phyloP scores from a whole-genome alignment of 2,329 filamentous ascomycete species.

The Botrytis hyacinthi region DNA sequence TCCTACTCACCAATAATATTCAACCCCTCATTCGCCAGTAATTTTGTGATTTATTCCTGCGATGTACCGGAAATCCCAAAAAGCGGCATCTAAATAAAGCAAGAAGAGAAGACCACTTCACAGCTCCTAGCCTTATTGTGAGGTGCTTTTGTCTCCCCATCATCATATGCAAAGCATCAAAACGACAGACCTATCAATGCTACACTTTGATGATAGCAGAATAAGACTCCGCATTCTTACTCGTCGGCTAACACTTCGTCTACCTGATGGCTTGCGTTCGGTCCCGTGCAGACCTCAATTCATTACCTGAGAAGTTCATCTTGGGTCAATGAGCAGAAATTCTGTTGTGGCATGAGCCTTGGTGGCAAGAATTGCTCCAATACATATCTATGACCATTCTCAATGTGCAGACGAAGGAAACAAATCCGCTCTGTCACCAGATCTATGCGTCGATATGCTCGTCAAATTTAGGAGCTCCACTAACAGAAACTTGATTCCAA shows the following conservation, averaged over 20 bases:
- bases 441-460: neutral
- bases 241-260: neutral
- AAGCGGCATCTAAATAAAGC: neutral
- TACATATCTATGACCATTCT: too few species aligned
- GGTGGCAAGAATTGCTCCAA: neutral
- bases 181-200: neutral
- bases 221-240: neutral
- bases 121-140: neutral
- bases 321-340: too few species aligned
- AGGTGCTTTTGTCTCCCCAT: neutral
- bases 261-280: too few species aligned
- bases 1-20: neutral
- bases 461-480: neutral
- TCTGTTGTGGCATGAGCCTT: neutral
- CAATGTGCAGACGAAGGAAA: neutral
- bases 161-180: neutral
- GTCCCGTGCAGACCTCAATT: neutral
- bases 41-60: neutral
- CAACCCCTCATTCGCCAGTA: neutral
- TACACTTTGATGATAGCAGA: neutral
- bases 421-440: too few species aligned
- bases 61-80: neutral
- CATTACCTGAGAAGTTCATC: neutral
- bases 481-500: neutral
- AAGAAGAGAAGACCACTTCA: neutral